Evolutionary conservation across 2,329 filamentous ascomycete species (phyloP), one percentile per base, ranked within the genome.

Genomic region (Aureobasidium namibiae): DNA sequence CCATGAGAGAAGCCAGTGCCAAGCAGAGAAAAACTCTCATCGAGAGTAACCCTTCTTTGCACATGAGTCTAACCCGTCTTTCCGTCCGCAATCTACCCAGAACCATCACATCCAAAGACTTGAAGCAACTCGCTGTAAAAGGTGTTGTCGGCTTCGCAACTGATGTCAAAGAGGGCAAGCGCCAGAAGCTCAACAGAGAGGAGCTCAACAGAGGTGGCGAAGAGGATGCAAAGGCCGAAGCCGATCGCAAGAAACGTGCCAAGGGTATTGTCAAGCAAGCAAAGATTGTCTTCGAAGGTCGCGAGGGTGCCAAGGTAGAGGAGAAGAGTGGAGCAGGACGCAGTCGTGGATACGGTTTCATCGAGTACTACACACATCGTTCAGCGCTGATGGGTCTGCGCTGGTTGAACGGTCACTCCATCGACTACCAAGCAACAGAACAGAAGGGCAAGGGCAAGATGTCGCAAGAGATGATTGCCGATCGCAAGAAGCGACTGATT

Each of bases 131-230:
- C 46, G 94, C 94, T 11, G 85, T 94, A 64, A 84, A 94, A 72
- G 94, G 90, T n/a, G 84, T 96, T 13, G 94, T 97, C 50, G 92
- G 90, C 0, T 99, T 99, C 68, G 92, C 94, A 41, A 88, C 81
- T 62, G 94, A 99, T 67, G 90, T 92, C 64, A 95, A 92, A 70
- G 80, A 80, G 29, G 90, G 89, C 14, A 80, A 80, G 36, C 87
- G 94, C 29, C 77, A 87, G 63, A 87, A 86, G 21, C 79, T 99
- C 3, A 94, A 89, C n/a, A 91, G 89, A 69, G 94, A 99, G 68
- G 95, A 99, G 72, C 81, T 89, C 56, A 78, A 83, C 16, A 85
- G 94, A 41, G 91, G 90, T 53, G 88, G 88, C 11, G 86, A 89
- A 33, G 86, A 88, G 50, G 92, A 92, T 78, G 85, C 83, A 66